phyloP scores from a whole-genome alignment of 768 basidiomycete genomes.

The Sistotremastrum niveocremeum region DNA sequence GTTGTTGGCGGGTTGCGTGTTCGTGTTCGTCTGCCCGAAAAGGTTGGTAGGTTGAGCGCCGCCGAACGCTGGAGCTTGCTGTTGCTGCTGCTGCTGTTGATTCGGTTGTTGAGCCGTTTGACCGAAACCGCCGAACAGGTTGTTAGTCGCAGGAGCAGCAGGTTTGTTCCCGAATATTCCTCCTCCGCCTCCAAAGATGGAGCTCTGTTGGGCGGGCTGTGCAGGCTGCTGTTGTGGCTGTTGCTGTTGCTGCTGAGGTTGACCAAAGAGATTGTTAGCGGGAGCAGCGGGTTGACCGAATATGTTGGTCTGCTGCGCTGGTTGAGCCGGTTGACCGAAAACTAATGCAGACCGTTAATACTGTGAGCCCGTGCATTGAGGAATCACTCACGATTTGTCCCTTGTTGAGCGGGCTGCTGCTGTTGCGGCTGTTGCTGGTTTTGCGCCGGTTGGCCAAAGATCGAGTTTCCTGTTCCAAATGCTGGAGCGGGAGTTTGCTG shows the following conservation, averaged over 20 bases:
- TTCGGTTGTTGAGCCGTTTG: neutral
- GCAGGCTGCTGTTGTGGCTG: constrained; percentile 21
- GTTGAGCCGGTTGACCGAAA: constrained; percentile 17
- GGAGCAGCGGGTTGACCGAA: constrained; percentile 9
- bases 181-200: constrained; percentile 13
- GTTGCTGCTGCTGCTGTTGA: constrained; percentile 4
- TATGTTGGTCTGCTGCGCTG: constrained; percentile 6
- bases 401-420: constrained; percentile 6
- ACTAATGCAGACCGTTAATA: neutral
- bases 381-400: neutral
- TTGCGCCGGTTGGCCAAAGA: constrained; percentile 19
- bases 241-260: constrained; percentile 16
- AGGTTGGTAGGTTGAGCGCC: neutral
- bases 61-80: neutral
- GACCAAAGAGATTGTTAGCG: constrained; percentile 8
- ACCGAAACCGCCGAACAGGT: constrained; percentile 16
- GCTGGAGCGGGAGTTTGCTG: constrained; percentile 10
- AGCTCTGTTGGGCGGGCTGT: constrained; percentile 11
- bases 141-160: constrained; percentile 26
- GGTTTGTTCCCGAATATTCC: constrained; percentile 41
- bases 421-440: constrained; percentile 15
- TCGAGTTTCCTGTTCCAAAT: constrained; percentile 8
- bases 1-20: no score
- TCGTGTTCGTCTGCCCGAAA: neutral
- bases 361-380: neutral